These are phyloP conservation scores for Teratosphaeriaceae sp. DNA, from an alignment of 2,329 filamentous ascomycete genomes.

Conservation along the genomic window DNA sequence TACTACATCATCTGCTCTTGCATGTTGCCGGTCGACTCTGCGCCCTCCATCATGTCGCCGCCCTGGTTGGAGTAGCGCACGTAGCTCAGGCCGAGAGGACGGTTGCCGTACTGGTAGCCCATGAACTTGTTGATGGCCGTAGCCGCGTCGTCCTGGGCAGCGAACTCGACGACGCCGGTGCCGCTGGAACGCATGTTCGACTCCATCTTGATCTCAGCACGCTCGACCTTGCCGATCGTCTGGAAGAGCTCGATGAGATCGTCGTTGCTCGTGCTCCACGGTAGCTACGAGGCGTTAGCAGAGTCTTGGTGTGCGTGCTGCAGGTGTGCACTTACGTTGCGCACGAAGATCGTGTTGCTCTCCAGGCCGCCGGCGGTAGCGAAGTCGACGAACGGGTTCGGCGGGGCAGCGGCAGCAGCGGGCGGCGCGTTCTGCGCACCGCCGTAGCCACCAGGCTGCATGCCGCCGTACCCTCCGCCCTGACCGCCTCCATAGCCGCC, in stretches of 20 bases:
- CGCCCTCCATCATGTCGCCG: conserved; percentile 67
- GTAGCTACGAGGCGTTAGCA: conserved; percentile 56
- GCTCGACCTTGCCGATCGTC: conserved; percentile 95
- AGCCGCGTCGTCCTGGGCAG: conserved; percentile 73
- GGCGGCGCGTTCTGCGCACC: conserved; percentile 32
- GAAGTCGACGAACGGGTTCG: conserved; percentile 91
- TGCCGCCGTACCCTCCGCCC: conserved; percentile 46
- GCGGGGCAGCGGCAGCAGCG: conserved; percentile 48
- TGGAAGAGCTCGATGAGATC: conserved; percentile 94
- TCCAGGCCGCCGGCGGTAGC: conserved; percentile 81
- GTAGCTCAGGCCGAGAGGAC: conserved; percentile 85
- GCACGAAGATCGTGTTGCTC: conserved; percentile 83
- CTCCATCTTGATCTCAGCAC: conserved; percentile 99
- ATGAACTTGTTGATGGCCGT: conserved; percentile 96
- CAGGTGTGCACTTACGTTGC: conserved; percentile 67
- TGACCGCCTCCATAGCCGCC: conserved; percentile 49
- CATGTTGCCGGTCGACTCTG: conserved; percentile 63
- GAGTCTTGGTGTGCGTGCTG: conserved; percentile 15
- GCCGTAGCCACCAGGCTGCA: conserved; percentile 26
- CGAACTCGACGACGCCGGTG: conserved; percentile 94
- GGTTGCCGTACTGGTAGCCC: conserved; percentile 93
- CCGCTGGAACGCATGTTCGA: conserved; percentile 91
- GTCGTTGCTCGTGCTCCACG: conserved; percentile 98
- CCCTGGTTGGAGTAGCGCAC: conserved; percentile 80
- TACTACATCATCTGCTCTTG: conserved; percentile 94